phyloP scores from a whole-genome alignment of 345 rosid species.

The Jatropha curcas region DNA sequence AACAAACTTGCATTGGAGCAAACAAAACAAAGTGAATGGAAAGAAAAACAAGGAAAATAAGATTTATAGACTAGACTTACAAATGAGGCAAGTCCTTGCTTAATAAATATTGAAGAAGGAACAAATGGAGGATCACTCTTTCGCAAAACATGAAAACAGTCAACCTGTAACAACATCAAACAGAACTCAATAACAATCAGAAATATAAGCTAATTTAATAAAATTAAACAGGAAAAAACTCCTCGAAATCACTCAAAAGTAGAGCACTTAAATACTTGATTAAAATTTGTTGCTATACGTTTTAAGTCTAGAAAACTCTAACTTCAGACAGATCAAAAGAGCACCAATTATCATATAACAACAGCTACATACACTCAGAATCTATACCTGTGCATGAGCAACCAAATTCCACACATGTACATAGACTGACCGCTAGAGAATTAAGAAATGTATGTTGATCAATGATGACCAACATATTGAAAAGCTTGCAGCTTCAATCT shows the following conservation, averaged over 20 bases:
- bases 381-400: not conserved
- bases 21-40: not conserved
- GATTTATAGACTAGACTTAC: constrained; percentile 44
- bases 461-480: not conserved
- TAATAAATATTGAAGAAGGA: constrained; percentile 72
- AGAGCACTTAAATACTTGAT: not conserved
- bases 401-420: not conserved
- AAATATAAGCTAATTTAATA: not conserved
- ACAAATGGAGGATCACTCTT: constrained; percentile 94
- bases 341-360: not conserved
- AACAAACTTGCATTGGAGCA: not conserved
- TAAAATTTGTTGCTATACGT: not conserved
- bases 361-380: not conserved
- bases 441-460: not conserved
- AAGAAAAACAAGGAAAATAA: constrained; percentile 16
- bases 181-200: constrained; percentile 1
- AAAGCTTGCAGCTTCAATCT: not conserved
- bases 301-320: not conserved
- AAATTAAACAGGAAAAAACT: not conserved
- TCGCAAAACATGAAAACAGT: constrained; percentile 96
- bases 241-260: not conserved
- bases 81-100: constrained; percentile 92
- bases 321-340: not conserved
- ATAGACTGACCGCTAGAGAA: not conserved
- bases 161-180: constrained; percentile 61